phyloP scores from a whole-genome alignment of 768 basidiomycete genomes.

The Xanthoconium stramineum region DNA sequence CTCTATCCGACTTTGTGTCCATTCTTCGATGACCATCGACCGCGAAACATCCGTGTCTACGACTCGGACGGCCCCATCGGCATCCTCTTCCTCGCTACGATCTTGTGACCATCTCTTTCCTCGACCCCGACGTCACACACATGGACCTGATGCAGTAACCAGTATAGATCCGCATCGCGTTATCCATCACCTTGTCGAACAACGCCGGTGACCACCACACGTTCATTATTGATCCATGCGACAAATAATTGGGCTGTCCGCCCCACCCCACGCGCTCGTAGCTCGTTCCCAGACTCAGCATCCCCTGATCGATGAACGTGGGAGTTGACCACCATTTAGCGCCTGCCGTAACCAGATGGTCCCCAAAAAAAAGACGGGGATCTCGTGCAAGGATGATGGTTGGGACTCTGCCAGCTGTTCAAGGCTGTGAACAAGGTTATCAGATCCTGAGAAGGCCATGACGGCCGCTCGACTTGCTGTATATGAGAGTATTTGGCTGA shows the following conservation, averaged over 20 bases:
- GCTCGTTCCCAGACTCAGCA: background rate
- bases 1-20: slow-evolving; percentile 63
- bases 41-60: slow-evolving; percentile 52
- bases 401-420: too few species aligned
- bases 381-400: too few species aligned
- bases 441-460: too few species aligned
- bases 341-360: slow-evolving; percentile 58
- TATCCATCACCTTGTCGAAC: slow-evolving; percentile 52
- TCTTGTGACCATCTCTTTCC: slow-evolving; percentile 66
- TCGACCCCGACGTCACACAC: slow-evolving; percentile 59
- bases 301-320: slow-evolving; percentile 51
- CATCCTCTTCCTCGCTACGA: slow-evolving; percentile 16
- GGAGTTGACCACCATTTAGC: slow-evolving; percentile 67
- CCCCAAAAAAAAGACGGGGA: too few species aligned
- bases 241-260: slow-evolving; percentile 46
- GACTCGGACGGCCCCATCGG: background rate
- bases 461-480: too few species aligned
- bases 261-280: slow-evolving; percentile 54
- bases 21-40: slow-evolving; percentile 68
- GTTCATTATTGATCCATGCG: slow-evolving; percentile 48
- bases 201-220: slow-evolving; percentile 44
- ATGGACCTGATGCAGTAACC: slow-evolving; percentile 58
- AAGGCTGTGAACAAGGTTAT: too few species aligned
- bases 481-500: too few species aligned
- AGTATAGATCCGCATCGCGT: slow-evolving; percentile 62